Evolutionary conservation across 129 eudicot species (phyloP).

Genomic region (Centrapalus pauciflorus): DNA sequence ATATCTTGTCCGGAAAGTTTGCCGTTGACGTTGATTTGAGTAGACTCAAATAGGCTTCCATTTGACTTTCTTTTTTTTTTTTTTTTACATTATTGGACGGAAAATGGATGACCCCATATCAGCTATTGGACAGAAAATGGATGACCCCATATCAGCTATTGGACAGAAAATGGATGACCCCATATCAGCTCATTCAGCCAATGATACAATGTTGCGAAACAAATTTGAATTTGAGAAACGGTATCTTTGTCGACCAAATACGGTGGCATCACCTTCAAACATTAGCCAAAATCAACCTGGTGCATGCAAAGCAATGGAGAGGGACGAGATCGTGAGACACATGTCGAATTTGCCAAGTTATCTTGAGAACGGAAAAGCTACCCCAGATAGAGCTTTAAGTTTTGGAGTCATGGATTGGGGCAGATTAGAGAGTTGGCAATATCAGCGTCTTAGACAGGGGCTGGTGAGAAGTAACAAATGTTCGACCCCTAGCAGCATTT

Average conservation of each 20-base stretch:
- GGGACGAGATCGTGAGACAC: constrained; percentile 62
- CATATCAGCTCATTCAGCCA: constrained; percentile 19
- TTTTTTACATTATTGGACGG: constrained; percentile 1
- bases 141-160: too few species aligned
- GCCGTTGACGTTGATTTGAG: too few species aligned
- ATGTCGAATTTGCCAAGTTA: constrained; percentile 79
- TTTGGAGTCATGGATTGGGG: constrained; percentile 90
- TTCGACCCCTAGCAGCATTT: constrained; percentile 47
- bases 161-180: constrained; percentile 27
- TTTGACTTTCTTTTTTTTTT: neutral
- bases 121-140: too few species aligned
- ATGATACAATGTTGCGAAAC: constrained; percentile 30
- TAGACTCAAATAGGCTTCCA: constrained; percentile 1
- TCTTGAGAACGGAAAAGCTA: constrained; percentile 52
- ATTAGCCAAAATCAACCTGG: constrained; percentile 12
- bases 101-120: too few species aligned
- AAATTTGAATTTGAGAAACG: constrained; percentile 37
- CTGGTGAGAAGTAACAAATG: constrained; percentile 11
- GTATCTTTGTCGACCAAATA: constrained; percentile 19
- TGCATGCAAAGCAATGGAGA: constrained; percentile 27
- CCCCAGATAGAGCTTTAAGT: constrained; percentile 52
- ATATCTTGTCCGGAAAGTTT: too few species aligned
- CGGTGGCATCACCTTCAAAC: constrained; percentile 28
- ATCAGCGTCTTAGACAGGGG: constrained; percentile 23
- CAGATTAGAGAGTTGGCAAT: constrained; percentile 66